A percentile compares a stretch with the other conserved stretches of the same genome.
Conservation (phyloP, 2,329 filamentous ascomycete species). For the Trichoderma sp. region DNA sequence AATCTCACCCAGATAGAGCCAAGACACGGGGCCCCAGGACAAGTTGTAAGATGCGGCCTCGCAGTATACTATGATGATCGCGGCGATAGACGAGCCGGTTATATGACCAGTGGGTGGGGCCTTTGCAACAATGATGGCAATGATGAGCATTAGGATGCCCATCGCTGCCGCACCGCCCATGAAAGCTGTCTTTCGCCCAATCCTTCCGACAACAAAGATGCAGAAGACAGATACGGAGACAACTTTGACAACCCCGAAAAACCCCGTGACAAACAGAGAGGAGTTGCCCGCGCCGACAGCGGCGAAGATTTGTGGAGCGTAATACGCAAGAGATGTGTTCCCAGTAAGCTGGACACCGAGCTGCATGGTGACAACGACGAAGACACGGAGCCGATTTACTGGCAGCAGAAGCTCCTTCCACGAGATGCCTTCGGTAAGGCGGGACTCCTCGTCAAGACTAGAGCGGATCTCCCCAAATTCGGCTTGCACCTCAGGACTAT, state of each 20-base stretch:
- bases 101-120: slow-evolving; percentile 28
- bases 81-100: not conserved
- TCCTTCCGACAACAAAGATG: slow-evolving; percentile 46
- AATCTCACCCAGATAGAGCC: slow-evolving; percentile 48
- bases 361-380: not conserved
- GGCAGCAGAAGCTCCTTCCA: too few relatives aligned
- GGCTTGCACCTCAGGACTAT: not conserved
- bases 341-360: not conserved
- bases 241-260: slow-evolving; percentile 41
- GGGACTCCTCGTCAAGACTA: too few relatives aligned
- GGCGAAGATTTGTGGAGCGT: slow-evolving; percentile 40
- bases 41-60: slow-evolving; percentile 29
- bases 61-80: not conserved
- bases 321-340: not conserved
- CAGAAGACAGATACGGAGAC: slow-evolving; percentile 38
- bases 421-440: too few relatives aligned
- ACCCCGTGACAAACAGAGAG: slow-evolving; percentile 39
- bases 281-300: slow-evolving; percentile 36
- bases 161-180: slow-evolving; percentile 39
- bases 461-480: too few relatives aligned
- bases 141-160: slow-evolving; percentile 39
- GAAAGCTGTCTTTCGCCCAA: slow-evolving; percentile 48
- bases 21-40: slow-evolving; percentile 51
- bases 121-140: slow-evolving; percentile 36
- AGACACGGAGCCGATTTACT: not conserved